Conservation (phyloP, 805 yeast species). For the Cyberlindnera galapagoensis region DNA sequence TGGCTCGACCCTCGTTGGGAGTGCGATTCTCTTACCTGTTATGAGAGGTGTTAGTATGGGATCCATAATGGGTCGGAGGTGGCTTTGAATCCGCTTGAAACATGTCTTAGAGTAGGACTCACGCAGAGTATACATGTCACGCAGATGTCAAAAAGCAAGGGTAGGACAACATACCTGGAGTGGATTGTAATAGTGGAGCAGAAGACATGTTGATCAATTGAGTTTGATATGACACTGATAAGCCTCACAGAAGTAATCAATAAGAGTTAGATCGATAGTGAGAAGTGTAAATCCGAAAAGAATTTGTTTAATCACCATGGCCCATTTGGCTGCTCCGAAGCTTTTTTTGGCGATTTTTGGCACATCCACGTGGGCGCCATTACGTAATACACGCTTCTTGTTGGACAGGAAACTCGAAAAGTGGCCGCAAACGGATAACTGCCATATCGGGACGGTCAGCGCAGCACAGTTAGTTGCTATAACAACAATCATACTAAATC, state of each 20-base stretch:
- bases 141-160: background rate
- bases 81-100: too few species aligned
- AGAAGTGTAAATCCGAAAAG: background rate
- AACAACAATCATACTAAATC: too few species aligned
- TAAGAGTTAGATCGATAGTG: background rate
- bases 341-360: background rate
- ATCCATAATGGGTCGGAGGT: too few species aligned
- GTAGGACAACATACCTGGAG: slow-evolving; percentile 44
- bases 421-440: background rate
- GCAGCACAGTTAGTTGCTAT: background rate
- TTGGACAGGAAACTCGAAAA: background rate
- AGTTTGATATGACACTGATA: too few species aligned
- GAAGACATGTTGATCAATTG: slow-evolving; percentile 44
- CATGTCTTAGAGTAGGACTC: too few species aligned
- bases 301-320: too few species aligned
- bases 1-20: slow-evolving; percentile 98
- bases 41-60: slow-evolving; percentile 7
- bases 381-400: background rate
- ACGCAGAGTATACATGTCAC: too few species aligned
- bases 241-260: background rate
- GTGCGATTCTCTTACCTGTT: slow-evolving; percentile 80
- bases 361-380: background rate
- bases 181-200: slow-evolving; percentile 65
- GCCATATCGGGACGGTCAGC: background rate
- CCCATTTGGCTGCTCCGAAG: background rate